Evolutionary conservation across 108 stramenopile species (phyloP).

Genomic region (Nannochloropsis salina): DNA sequence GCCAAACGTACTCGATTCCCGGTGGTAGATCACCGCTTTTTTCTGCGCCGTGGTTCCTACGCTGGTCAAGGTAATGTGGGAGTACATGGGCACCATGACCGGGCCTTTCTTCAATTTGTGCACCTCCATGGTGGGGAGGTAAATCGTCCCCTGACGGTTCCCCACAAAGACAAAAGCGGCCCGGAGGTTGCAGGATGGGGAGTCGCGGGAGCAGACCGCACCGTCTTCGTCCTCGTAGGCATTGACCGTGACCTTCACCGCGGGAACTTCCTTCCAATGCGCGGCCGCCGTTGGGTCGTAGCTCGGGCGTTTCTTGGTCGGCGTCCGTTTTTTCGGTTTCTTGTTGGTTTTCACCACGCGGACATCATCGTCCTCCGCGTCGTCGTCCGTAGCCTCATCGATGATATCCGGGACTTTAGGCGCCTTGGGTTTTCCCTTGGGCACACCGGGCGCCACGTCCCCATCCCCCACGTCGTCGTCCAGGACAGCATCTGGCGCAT

Average conservation of each 20-base stretch:
- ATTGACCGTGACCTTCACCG: not conserved
- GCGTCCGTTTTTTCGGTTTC: not conserved
- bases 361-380: not conserved
- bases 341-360: not conserved
- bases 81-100: not conserved
- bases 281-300: not conserved
- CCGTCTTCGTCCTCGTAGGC: not conserved
- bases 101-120: not conserved
- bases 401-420: not conserved
- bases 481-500: no score
- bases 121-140: not conserved
- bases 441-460: not conserved
- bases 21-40: slow-evolving; percentile 15
- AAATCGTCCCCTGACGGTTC: not conserved
- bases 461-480: not conserved
- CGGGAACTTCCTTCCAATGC: not conserved
- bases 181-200: not conserved
- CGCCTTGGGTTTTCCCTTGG: not conserved
- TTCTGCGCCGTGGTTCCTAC: not conserved
- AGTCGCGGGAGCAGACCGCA: not conserved
- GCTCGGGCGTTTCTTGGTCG: not conserved
- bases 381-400: not conserved
- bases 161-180: not conserved
- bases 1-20: not conserved
- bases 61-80: not conserved